Percentiles rank a stretch among this genome's conserved stretches.
Evolutionary conservation across 768 basidiomycete genomes (phyloP).

Genomic region (Leccinum rimulosum): DNA sequence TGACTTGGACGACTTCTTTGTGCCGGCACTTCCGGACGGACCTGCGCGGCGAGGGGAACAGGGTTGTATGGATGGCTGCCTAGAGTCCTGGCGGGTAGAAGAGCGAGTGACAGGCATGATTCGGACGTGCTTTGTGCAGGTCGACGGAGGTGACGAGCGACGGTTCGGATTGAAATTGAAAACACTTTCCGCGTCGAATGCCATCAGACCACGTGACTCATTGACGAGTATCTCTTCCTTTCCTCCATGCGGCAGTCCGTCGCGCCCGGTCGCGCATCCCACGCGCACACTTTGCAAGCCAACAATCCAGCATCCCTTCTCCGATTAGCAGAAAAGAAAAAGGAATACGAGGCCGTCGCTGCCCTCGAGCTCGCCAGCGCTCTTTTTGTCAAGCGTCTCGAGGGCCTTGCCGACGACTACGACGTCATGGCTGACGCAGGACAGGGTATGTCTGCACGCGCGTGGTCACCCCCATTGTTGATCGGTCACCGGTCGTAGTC

Average conservation of each 20-base stretch:
- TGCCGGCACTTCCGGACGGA: conserved; percentile 3
- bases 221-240: neutral
- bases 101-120: conserved; percentile 32
- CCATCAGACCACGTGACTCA: conserved; percentile 13
- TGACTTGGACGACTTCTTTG: conserved; percentile 16
- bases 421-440: conserved; percentile 78
- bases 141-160: neutral
- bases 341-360: conserved; percentile 72
- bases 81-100: conserved; percentile 19
- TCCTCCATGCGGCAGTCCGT: conserved; percentile 54
- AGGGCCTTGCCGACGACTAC: conserved; percentile 67
- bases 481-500: conserved; percentile 38
- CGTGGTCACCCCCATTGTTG: neutral
- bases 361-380: conserved; percentile 66
- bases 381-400: conserved; percentile 64
- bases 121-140: neutral
- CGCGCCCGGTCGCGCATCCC: conserved; percentile 49
- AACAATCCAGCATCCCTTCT: conserved; percentile 48
- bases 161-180: neutral
- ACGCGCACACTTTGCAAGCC: conserved; percentile 39
- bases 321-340: conserved; percentile 74
- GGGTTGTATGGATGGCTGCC: neutral
- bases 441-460: conserved; percentile 42
- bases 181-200: conserved; percentile 12
- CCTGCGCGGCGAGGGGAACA: conserved; percentile 10